A percentile compares a stretch with the other conserved stretches of the same genome.
Evolutionary conservation across 1,284 basidiomycete species (phyloP).

Genomic region (Leccinum solheimii): DNA sequence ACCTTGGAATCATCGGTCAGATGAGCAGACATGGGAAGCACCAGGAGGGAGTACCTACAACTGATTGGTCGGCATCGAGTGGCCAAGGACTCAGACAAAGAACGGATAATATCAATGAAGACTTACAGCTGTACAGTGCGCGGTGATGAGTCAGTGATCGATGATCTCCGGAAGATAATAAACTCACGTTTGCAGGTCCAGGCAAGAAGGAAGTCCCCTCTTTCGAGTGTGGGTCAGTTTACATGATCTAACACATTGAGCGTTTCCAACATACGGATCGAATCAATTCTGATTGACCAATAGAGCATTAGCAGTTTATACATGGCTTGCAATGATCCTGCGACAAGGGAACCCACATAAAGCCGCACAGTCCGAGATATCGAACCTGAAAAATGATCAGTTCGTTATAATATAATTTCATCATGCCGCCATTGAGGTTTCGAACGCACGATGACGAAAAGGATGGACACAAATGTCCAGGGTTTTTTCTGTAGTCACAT

Average conservation of each 20-base stretch:
- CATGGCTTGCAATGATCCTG: too few species aligned
- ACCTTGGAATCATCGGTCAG: not conserved
- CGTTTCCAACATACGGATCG: not conserved
- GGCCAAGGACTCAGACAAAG: not conserved
- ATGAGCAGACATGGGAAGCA: not conserved
- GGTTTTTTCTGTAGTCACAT: not conserved
- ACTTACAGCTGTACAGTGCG: not conserved
- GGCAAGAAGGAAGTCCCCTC: not conserved
- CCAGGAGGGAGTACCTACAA: not conserved
- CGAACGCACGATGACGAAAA: not conserved
- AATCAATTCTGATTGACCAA: not conserved
- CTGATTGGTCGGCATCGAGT: not conserved
- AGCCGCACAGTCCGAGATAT: too few species aligned
- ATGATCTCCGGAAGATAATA: not conserved
- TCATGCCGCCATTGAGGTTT: too few species aligned
- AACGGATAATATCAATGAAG: not conserved
- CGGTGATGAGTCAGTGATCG: not conserved
- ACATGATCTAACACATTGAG: not conserved
- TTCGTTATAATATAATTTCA: too few species aligned
- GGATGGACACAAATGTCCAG: not conserved
- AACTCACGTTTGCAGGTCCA: not conserved
- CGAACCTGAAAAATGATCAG: too few species aligned
- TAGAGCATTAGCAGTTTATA: too few species aligned
- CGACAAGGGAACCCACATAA: too few species aligned
- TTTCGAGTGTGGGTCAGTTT: not conserved